phyloP scores from a whole-genome alignment of 2,329 filamentous ascomycete species.

The Coleophoma cylindrospora region DNA sequence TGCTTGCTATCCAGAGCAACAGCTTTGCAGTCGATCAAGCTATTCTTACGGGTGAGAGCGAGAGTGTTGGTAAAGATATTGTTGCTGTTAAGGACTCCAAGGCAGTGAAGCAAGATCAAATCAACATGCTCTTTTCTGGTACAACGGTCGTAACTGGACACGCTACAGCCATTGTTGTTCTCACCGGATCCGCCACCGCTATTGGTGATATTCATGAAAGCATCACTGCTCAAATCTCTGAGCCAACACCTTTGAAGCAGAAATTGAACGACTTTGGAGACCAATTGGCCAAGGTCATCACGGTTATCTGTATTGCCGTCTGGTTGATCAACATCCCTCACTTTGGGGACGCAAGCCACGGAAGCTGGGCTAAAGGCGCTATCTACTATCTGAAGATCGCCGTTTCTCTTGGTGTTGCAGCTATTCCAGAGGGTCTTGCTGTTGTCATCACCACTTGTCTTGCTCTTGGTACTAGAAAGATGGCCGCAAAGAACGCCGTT shows the following conservation, averaged over 20 bases:
- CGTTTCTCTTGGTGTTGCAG: slow-evolving; percentile 94
- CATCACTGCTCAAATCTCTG: slow-evolving; percentile 95
- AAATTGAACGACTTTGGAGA: slow-evolving; percentile 99
- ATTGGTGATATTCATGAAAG: slow-evolving; percentile 99
- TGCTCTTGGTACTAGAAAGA: slow-evolving; percentile 92
- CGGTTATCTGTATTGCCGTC: slow-evolving; percentile 90
- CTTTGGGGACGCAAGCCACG: slow-evolving; percentile 92
- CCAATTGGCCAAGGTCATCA: slow-evolving; percentile 94
- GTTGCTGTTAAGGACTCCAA: slow-evolving; percentile 65
- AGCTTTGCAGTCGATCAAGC: slow-evolving; percentile 96
- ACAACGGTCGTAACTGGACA: slow-evolving; percentile 95
- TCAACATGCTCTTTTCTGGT: slow-evolving; percentile 97
- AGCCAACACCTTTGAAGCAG: slow-evolving; percentile 95
- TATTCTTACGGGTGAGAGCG: slow-evolving; percentile 93
- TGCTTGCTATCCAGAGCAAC: slow-evolving; percentile 91
- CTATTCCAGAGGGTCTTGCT: slow-evolving; percentile 94
- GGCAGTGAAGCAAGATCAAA: slow-evolving; percentile 94
- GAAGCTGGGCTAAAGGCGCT: slow-evolving; percentile 90
- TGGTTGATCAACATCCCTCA: slow-evolving; percentile 99
- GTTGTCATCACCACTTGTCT: slow-evolving; percentile 99
- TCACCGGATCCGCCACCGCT: slow-evolving; percentile 85
- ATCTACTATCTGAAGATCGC: slow-evolving; percentile 99
- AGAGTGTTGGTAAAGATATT: slow-evolving; percentile 87
- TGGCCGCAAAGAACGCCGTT: slow-evolving; percentile 97
- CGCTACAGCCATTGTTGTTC: slow-evolving; percentile 82